Evolutionary conservation across 768 basidiomycete species (phyloP), one percentile per base, ranked within the genome.

Genomic region (Clitopilus passeckerianus): DNA sequence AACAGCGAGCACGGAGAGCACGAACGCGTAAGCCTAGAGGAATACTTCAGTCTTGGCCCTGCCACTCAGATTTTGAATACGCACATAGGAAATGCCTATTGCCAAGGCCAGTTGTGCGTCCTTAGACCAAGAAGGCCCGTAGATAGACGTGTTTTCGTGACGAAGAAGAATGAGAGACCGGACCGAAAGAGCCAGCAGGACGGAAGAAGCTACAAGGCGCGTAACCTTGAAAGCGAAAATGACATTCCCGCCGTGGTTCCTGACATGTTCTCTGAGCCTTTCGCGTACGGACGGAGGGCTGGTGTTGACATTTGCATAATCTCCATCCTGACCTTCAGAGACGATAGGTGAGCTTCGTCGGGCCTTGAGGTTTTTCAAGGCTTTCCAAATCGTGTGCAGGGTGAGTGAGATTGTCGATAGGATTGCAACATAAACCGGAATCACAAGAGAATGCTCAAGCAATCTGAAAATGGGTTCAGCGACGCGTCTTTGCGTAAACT

Each of bases 181-280:
- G 54, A 82, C 69, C 7, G 81, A 82, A 15, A 87, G 66, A 5
- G 71, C 78, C 22, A 87, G 71, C n/a, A 87, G 74, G 2, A 72
- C 68, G 24, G 79, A 68, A 54, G 78, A 76, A 27, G 76, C 75
- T 2, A 80, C 57, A 5, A 84, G 69, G 22, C 86, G 75, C 1
- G 73, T 63, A 33, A 83, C 56, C 61, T 80, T 81, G 69, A 77
- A 79, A 14, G 66, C 65, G 67, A 83, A 85, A 23, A 83, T 78
- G 14, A 70, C 68, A 5, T 67, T 61, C 9, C 85, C 85, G 5
- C 83, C 81, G 57, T 80, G 77, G 12, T 68, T 63, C 15, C 65
- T 56, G 30, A 84, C 67, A 63, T 82, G 81, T 30, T 64, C 68
- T 35, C 68, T 69, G 55, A 78, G 64, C 54, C 77, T 75, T 23